These are phyloP conservation scores for Skeletonema menzelii DNA, from an alignment of 108 stramenopile genomes.

Conservation along the genomic window DNA sequence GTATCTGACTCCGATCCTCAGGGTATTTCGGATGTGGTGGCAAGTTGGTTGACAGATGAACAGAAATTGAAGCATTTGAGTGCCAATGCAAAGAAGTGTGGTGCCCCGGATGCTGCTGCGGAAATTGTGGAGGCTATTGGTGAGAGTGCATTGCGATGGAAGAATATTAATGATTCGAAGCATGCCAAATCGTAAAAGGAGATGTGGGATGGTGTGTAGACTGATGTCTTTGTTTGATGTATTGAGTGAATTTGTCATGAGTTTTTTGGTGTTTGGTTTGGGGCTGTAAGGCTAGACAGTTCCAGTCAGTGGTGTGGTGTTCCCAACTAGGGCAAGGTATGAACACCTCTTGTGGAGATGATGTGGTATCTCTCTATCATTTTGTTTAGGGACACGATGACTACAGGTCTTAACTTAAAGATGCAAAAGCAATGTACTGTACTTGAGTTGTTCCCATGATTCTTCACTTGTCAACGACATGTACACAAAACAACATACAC, in stretches of 20 bases:
- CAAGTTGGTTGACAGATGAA: constrained; percentile 67
- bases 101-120: constrained; percentile 76
- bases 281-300: background rate
- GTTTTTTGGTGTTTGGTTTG: no score
- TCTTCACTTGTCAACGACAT: no score
- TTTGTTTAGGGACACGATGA: background rate
- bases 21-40: constrained; percentile 74
- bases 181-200: background rate
- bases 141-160: constrained; percentile 61
- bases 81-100: constrained; percentile 59
- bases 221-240: background rate
- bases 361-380: constrained; percentile 1
- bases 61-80: constrained; percentile 60
- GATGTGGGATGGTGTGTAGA: background rate
- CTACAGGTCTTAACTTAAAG: background rate
- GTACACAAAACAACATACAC: no score
- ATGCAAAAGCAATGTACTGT: background rate
- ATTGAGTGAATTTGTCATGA: background rate
- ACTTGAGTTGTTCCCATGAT: background rate
- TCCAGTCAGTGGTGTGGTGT: background rate
- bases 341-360: background rate
- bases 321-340: background rate
- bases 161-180: constrained; percentile 27
- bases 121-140: constrained; percentile 84
- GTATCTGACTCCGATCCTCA: constrained; percentile 71